phyloP scores from a whole-genome alignment of 169 alveolate genomes.

The Babesia microti region DNA sequence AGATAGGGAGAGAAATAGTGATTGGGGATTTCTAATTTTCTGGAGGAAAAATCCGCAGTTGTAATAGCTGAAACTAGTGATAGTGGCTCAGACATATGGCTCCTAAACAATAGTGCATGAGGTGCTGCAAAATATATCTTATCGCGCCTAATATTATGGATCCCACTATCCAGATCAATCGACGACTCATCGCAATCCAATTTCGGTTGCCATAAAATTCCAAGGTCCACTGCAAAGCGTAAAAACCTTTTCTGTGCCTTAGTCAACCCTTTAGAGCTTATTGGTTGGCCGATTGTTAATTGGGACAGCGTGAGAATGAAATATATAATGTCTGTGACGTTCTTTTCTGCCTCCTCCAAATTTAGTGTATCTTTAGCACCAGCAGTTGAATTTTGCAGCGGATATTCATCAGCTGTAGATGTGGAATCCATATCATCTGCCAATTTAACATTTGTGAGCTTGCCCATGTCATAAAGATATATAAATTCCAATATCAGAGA shows the following conservation, averaged over 20 bases:
- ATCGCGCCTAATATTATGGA: no score
- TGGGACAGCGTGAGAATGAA: constrained; percentile 56
- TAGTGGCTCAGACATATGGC: no score
- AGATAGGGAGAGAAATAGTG: no score
- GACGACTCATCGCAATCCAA: no score
- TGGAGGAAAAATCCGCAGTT: no score
- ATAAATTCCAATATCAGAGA: constrained; percentile 58
- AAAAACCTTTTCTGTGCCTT: constrained; percentile 59
- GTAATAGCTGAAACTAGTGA: no score
- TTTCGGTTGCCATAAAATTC: no score
- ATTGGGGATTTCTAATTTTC: no score
- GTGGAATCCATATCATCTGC: not conserved
- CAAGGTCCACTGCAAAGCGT: constrained; percentile 52
- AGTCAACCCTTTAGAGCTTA: constrained; percentile 42
- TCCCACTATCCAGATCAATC: no score
- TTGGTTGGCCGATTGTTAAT: constrained; percentile 56
- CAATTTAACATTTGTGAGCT: constrained; percentile 41
- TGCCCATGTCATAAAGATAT: constrained; percentile 46
- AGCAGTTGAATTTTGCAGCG: not conserved
- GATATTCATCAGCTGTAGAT: not conserved
- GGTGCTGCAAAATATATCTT: constrained; percentile 45
- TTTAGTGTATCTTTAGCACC: constrained; percentile 4
- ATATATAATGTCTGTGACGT: constrained; percentile 50
- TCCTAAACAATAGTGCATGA: constrained; percentile 39
- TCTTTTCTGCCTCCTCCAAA: constrained; percentile 17